Base-by-base conservation (phyloP, 768 basidiomycete species). In the Boletus rex-veris region DNA sequence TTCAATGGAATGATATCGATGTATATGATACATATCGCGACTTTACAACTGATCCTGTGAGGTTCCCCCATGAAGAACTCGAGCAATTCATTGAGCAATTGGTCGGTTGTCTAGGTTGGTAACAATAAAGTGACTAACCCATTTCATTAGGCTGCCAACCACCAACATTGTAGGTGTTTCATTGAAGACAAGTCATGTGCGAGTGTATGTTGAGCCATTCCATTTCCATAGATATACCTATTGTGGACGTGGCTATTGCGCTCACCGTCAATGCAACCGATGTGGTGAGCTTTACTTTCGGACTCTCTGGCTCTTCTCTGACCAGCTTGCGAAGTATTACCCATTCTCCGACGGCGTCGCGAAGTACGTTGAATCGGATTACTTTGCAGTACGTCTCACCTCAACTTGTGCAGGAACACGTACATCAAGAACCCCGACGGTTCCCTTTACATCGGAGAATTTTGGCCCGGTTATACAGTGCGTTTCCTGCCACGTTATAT, bases 1-100 rank as follows among this genome's bases (percentile, higher is more conserved):
- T 82, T 42, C 86, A 86, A 77, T 89, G 87, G 87, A 88, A 85
- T 61, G 87, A 88, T 58, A 86, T 89, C 55, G 86, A 89, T 68
- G 55, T 88, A 48, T 88, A 86, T 59, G 81, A 86, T 59, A 80
- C 84, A 24, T 73, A 78, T 35, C 77, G 87, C 14, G 86, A 86
- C 68, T 87, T 88, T 58, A 89, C 87, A 5, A 69, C 77, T 7
- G 86, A 88, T 63, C 85, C 85, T 11, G 77, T 81, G 28, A 78
- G 73, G 40, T 89, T 81, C 73, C 82, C 86, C 4, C 71, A 64
- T 14, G 75, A 79, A 16, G 79, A 83, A 55, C 68, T 86, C 61
- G 67, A 71, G 24, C 62, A 64, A 43, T 86, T 86, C 62, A 85
- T 84, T 39, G 62, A 64, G 36, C 76, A 80, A 51, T 66, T 88